These are phyloP conservation scores for Insectozyma bohioensis DNA, from an alignment of 1,139 yeast genomes.

Conservation along the genomic window DNA sequence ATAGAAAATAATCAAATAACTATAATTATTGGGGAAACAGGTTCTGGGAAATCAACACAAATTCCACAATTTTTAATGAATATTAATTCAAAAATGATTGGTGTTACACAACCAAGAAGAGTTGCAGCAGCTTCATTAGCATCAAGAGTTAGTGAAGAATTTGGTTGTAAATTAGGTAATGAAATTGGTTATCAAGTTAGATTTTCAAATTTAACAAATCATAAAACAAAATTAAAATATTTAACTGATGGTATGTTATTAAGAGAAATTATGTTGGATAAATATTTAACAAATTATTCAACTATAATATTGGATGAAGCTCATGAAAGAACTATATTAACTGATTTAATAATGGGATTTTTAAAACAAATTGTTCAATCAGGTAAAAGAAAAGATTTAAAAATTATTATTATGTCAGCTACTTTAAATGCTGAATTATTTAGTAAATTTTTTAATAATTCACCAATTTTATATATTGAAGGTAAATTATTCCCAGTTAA, in stretches of 20 bases:
- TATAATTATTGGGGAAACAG: slow-evolving; percentile 92
- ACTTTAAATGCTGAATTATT: slow-evolving; percentile 92
- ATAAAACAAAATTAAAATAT: slow-evolving; percentile 69
- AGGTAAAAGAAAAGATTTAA: slow-evolving; percentile 52
- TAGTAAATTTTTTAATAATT: slow-evolving; percentile 70
- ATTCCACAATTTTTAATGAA: slow-evolving; percentile 85
- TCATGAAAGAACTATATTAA: slow-evolving; percentile 90
- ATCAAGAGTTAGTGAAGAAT: slow-evolving; percentile 86
- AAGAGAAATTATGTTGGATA: slow-evolving; percentile 84
- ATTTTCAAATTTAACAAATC: slow-evolving; percentile 48
- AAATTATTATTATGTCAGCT: slow-evolving; percentile 85
- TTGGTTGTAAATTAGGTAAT: slow-evolving; percentile 72
- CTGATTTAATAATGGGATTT: slow-evolving; percentile 88
- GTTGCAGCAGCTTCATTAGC: slow-evolving; percentile 97
- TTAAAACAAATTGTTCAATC: slow-evolving; percentile 60
- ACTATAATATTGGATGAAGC: slow-evolving; percentile 94
- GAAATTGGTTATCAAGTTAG: slow-evolving; percentile 95
- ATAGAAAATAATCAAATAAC: slow-evolving; percentile 63
- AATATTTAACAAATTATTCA: slow-evolving; percentile 59
- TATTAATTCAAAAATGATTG: slow-evolving; percentile 56
- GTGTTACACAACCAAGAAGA: slow-evolving; percentile 95
- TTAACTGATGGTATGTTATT: slow-evolving; percentile 97
- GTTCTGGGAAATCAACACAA: slow-evolving; percentile 98
- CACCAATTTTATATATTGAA: slow-evolving; percentile 81
- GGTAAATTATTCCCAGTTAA: slow-evolving; percentile 90